Conservation (phyloP, 2,329 filamentous ascomycete species). For the Monosporascus ibericus region DNA sequence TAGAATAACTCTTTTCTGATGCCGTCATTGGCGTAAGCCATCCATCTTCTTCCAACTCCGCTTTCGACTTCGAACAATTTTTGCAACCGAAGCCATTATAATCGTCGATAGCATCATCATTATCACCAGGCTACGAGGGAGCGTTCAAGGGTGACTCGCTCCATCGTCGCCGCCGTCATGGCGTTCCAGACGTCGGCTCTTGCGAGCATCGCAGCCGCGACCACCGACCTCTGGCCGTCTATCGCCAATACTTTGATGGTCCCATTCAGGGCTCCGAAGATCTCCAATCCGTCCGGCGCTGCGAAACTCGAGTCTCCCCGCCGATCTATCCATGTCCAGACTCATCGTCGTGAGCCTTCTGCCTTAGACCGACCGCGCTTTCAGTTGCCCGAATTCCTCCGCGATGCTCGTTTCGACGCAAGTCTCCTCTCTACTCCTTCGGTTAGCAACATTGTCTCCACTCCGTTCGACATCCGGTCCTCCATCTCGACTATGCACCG, state of each 20-base stretch:
- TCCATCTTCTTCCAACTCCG: background rate
- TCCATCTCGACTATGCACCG: slow-evolving; percentile 26
- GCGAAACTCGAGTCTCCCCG: slow-evolving; percentile 5
- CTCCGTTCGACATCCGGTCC: slow-evolving; percentile 25
- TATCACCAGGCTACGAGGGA: background rate
- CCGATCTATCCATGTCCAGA: slow-evolving; percentile 5
- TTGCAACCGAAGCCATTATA: background rate
- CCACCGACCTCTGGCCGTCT: slow-evolving; percentile 40
- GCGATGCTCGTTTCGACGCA: slow-evolving; percentile 17
- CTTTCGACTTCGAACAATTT: background rate
- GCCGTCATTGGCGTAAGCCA: background rate
- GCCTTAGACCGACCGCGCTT: slow-evolving; percentile 6
- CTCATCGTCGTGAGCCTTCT: slow-evolving; percentile 4
- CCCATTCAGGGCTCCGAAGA: slow-evolving; percentile 25
- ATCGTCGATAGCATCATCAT: background rate
- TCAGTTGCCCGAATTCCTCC: slow-evolving; percentile 30
- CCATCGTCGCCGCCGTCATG: slow-evolving; percentile 16
- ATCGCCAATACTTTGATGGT: slow-evolving; percentile 33
- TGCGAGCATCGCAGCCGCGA: slow-evolving; percentile 35
- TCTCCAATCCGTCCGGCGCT: background rate
- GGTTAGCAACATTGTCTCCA: slow-evolving; percentile 13
- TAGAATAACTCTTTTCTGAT: background rate
- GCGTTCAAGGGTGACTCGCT: background rate
- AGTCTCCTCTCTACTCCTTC: slow-evolving; percentile 8
- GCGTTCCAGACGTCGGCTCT: slow-evolving; percentile 24